phyloP scores from a whole-genome alignment of 1,284 basidiomycete genomes.

The Tilletia setariae region DNA sequence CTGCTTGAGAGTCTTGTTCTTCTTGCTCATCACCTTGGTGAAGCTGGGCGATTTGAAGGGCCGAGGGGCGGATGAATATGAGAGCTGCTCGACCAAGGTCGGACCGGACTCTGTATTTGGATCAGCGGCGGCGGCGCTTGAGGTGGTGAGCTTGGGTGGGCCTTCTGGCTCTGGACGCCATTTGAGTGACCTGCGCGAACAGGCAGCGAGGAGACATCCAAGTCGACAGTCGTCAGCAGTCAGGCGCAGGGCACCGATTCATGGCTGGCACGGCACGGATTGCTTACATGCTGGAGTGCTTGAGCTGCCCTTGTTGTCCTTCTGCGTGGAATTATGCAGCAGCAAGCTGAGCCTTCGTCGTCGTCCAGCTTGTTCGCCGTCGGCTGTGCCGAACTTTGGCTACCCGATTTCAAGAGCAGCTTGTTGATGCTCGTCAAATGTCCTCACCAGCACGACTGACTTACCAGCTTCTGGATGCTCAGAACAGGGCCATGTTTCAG shows the following conservation, averaged over 20 bases:
- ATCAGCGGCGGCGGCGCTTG: background rate
- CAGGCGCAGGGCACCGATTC: background rate
- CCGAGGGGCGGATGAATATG: background rate
- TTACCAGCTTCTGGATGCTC: too few species aligned
- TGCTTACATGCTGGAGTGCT: background rate
- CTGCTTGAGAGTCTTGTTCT: conserved; percentile 49
- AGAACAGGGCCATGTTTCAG: too few species aligned
- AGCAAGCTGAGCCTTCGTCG: too few species aligned
- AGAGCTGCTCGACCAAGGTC: conserved; percentile 1
- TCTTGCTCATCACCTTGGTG: conserved; percentile 22
- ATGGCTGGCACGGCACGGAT: background rate
- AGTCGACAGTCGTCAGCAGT: background rate
- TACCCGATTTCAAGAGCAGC: too few species aligned
- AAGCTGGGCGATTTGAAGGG: background rate
- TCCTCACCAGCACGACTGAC: too few species aligned
- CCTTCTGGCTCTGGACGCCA: background rate
- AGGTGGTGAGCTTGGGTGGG: conserved; percentile 4
- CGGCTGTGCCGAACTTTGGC: too few species aligned
- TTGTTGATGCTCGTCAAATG: too few species aligned
- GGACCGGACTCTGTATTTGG: background rate
- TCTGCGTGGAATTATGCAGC: too few species aligned
- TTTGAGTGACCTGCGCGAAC: background rate
- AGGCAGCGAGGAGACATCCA: background rate
- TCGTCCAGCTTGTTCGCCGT: too few species aligned
- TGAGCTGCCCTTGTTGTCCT: background rate